These are phyloP conservation scores for Saposhnikovia divaricata DNA, from an alignment of 129 eudicot genomes.

Conservation along the genomic window DNA sequence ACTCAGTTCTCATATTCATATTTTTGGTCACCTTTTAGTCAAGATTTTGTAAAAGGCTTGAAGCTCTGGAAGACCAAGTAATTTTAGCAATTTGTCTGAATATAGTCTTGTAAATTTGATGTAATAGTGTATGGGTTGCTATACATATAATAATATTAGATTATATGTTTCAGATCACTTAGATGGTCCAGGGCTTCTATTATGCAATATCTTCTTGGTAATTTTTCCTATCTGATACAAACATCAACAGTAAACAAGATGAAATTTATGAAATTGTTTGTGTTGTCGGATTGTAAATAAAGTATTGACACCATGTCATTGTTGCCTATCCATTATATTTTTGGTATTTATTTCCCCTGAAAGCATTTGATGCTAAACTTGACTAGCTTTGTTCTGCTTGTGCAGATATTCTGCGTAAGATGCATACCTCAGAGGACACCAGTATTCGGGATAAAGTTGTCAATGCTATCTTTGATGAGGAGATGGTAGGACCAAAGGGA, in stretches of 20 bases:
- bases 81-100: no score
- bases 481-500: conserved; percentile 44
- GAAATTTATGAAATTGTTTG: neutral
- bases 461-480: conserved; percentile 67
- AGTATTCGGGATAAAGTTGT: conserved; percentile 79
- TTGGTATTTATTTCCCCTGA: neutral
- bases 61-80: no score
- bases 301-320: neutral
- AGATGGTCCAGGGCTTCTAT: no score
- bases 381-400: neutral
- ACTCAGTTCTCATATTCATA: no score
- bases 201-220: neutral
- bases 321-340: neutral
- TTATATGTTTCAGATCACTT: no score
- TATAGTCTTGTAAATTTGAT: no score
- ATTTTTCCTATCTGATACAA: neutral
- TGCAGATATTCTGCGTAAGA: conserved; percentile 69
- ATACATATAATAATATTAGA: no score
- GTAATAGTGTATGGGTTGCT: no score
- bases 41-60: no score
- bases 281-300: neutral
- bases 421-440: conserved; percentile 80
- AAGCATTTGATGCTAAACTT: neutral
- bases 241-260: neutral
- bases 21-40: no score